Evolutionary conservation across 805 yeast species (phyloP).

Genomic region (Starmerella apicola): DNA sequence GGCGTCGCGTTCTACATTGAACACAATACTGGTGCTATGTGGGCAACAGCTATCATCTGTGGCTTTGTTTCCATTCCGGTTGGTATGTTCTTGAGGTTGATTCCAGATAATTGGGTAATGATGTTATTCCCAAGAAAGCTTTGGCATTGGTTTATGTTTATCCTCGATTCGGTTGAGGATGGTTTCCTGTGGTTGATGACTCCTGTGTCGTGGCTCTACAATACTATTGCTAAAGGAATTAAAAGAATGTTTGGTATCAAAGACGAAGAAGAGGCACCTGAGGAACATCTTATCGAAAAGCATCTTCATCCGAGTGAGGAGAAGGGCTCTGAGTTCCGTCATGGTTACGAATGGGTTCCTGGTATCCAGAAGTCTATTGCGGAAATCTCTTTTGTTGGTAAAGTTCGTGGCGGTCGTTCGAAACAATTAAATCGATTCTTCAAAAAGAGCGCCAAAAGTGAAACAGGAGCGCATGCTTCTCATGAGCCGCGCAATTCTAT

Average conservation of each 20-base stretch:
- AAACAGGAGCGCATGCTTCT: not conserved
- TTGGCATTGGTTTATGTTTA: slow-evolving; percentile 28
- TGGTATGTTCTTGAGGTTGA: slow-evolving; percentile 61
- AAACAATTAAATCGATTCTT: slow-evolving; percentile 14
- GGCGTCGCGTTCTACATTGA: slow-evolving; percentile 86
- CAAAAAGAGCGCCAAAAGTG: not conserved
- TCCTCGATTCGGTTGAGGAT: slow-evolving; percentile 12
- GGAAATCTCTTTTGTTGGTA: slow-evolving; percentile 27
- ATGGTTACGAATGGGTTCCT: slow-evolving; percentile 29
- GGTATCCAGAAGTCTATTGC: slow-evolving; percentile 31
- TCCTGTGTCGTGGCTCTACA: slow-evolving; percentile 18
- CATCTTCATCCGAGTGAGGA: slow-evolving; percentile 4
- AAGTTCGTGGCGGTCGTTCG: slow-evolving; percentile 32
- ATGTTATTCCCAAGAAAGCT: slow-evolving; percentile 51
- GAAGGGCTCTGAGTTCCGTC: slow-evolving; percentile 4
- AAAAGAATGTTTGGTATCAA: slow-evolving; percentile 16
- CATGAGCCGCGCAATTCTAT: slow-evolving; percentile 8
- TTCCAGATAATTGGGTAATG: slow-evolving; percentile 70
- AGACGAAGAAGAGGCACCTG: slow-evolving; percentile 16
- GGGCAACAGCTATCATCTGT: slow-evolving; percentile 78
- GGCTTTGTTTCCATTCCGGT: slow-evolving; percentile 73
- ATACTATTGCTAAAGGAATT: slow-evolving; percentile 4
- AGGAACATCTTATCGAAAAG: slow-evolving; percentile 12
- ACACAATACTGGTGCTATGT: slow-evolving; percentile 69
- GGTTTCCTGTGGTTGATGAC: slow-evolving; percentile 22